Percentiles rank a stretch among this genome's conserved stretches.
Conservation (phyloP, 148 eudicot genomes). For the Rhododendron henanense region DNA sequence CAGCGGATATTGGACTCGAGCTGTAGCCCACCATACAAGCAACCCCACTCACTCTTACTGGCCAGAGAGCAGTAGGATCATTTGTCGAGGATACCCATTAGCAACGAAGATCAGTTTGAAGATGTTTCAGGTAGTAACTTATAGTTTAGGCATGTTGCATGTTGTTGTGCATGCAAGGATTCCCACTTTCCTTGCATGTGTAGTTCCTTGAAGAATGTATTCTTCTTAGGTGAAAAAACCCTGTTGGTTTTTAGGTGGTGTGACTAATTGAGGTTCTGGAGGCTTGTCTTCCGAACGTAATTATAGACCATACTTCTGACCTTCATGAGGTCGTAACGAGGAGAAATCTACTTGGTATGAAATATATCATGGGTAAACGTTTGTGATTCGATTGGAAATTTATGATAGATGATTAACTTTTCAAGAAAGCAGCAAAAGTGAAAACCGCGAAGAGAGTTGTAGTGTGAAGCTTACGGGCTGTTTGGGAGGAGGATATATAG, state of each 20-base stretch:
- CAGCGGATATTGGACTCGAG: conserved; percentile 41
- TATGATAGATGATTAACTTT: neutral
- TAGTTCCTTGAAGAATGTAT: conserved; percentile 2
- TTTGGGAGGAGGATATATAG: too few species aligned
- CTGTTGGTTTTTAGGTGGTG: neutral
- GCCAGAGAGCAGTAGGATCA: conserved; percentile 26
- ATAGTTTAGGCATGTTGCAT: neutral
- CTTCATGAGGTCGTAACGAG: neutral
- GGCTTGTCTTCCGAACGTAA: neutral
- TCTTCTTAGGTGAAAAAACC: neutral
- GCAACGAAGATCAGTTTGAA: conserved; percentile 19
- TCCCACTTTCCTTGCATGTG: conserved; percentile 1
- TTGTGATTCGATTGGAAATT: neutral
- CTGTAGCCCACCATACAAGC: conserved; percentile 36
- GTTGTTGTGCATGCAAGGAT: neutral
- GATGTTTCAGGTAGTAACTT: conserved; percentile 14
- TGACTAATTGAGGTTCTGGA: neutral
- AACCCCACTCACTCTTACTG: conserved; percentile 23
- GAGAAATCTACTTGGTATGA: neutral
- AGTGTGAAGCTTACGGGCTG: too few species aligned
- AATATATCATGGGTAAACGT: neutral
- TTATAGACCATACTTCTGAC: neutral
- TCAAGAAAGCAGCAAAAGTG: neutral
- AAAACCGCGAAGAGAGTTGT: neutral
- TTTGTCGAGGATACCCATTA: conserved; percentile 23